Conservation (phyloP, 1,284 basidiomycete genomes). For the Leccinum fallax region DNA sequence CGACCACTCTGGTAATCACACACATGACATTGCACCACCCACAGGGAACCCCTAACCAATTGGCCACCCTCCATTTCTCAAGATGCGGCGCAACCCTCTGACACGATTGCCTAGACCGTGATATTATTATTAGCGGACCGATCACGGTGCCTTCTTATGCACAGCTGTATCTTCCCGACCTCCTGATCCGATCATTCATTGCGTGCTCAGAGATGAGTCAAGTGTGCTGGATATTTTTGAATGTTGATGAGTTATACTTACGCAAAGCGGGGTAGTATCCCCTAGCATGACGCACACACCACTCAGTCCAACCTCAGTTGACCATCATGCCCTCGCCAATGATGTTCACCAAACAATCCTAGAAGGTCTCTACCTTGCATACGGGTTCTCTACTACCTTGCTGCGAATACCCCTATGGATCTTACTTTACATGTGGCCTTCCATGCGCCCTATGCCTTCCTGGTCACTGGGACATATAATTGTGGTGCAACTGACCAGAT, state of each 20-base stretch:
- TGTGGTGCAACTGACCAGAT: constrained; percentile 7
- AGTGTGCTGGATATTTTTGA: not conserved
- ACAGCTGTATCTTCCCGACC: not conserved
- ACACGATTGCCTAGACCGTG: constrained; percentile 25
- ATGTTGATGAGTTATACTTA: not conserved
- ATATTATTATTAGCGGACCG: not conserved
- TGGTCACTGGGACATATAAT: constrained; percentile 28
- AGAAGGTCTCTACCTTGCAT: constrained; percentile 30
- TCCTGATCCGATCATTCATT: not conserved
- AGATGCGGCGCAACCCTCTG: constrained; percentile 21
- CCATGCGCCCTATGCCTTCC: constrained; percentile 25
- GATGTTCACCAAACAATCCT: constrained; percentile 9
- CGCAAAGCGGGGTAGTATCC: not conserved
- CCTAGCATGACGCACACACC: not conserved
- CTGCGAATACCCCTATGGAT: constrained; percentile 44
- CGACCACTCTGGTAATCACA: not conserved
- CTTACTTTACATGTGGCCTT: constrained; percentile 26
- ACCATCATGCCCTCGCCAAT: constrained; percentile 4
- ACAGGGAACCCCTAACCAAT: constrained; percentile 27
- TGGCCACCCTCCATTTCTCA: constrained; percentile 34
- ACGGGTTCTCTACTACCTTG: constrained; percentile 44
- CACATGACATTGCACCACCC: constrained; percentile 3
- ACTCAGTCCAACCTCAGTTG: not conserved
- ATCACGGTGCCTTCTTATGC: not conserved
- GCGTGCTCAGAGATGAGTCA: not conserved